phyloP scores from a whole-genome alignment of 495 filamentous ascomycete genomes.

The Penicillium herquei region DNA sequence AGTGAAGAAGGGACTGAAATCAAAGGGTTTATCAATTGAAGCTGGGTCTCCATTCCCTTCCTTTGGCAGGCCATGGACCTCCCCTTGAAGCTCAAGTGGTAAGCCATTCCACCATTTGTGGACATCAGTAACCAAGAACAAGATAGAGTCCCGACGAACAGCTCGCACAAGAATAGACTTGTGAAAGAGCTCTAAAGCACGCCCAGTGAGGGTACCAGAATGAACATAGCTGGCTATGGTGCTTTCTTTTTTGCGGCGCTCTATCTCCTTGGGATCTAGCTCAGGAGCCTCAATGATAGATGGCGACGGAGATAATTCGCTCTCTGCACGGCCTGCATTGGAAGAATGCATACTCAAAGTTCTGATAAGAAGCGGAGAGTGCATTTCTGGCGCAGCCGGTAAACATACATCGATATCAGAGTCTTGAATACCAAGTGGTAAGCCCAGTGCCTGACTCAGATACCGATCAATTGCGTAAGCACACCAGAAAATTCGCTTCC shows the following conservation, averaged over 20 bases:
- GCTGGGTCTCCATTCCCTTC: background rate
- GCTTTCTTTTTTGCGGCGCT: conserved; percentile 20
- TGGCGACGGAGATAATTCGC: background rate
- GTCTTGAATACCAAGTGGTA: conserved; percentile 44
- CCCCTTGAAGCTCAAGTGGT: conserved; percentile 29
- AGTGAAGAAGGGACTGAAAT: conserved; percentile 47
- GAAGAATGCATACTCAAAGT: background rate
- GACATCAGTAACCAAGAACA: conserved; percentile 42
- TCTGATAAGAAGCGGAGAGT: conserved; percentile 20
- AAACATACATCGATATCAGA: conserved; percentile 43
- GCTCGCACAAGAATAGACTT: conserved; percentile 41
- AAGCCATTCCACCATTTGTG: conserved; percentile 47
- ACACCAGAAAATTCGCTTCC: conserved; percentile 51
- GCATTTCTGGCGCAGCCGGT: conserved; percentile 30
- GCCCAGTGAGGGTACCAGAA: conserved; percentile 39
- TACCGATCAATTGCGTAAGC: conserved; percentile 51
- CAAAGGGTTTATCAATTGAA: conserved; percentile 25
- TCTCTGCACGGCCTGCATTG: background rate
- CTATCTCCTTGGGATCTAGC: background rate
- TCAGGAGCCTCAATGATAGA: background rate
- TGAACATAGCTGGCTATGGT: conserved; percentile 39
- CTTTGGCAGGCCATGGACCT: background rate
- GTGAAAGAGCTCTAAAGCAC: conserved; percentile 41
- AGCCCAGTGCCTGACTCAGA: conserved; percentile 46
- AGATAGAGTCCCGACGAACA: conserved; percentile 32